Percentiles rank a stretch among this genome's conserved stretches.
These are phyloP conservation scores for Myxozyma geophila DNA, from an alignment of 805 yeast genomes.

Conservation along the genomic window DNA sequence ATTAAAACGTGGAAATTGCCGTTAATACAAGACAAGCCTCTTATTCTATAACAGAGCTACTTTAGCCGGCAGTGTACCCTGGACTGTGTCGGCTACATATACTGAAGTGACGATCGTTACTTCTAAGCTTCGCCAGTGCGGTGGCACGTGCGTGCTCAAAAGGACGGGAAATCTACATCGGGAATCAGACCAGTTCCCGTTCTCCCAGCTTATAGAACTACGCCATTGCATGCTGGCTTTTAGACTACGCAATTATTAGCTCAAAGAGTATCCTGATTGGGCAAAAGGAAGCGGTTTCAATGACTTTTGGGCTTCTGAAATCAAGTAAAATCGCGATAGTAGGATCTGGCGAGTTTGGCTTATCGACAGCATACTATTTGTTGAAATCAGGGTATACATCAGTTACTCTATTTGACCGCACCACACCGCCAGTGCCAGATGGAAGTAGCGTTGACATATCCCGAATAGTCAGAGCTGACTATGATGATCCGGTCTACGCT, in stretches of 20 bases:
- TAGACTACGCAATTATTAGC: too few species aligned
- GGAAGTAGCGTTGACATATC: slow-evolving; percentile 55
- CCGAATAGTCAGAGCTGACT: slow-evolving; percentile 56
- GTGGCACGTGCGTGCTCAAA: neutral
- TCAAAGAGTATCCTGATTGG: too few species aligned
- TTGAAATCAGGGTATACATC: slow-evolving; percentile 27
- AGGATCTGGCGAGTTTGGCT: slow-evolving; percentile 63
- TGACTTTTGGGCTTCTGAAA: neutral
- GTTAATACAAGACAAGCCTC: neutral
- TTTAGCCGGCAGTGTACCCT: too few species aligned
- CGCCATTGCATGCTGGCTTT: too few species aligned
- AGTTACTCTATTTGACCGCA: slow-evolving; percentile 33
- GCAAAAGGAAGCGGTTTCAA: neutral
- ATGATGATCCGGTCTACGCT: slow-evolving; percentile 51
- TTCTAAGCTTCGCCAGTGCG: neutral
- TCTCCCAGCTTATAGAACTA: too few species aligned
- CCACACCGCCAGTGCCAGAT: slow-evolving; percentile 37
- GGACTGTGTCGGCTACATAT: too few species aligned
- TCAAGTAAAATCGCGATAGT: slow-evolving; percentile 48
- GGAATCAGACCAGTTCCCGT: too few species aligned
- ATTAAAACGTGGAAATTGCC: neutral
- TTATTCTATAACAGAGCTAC: too few species aligned
- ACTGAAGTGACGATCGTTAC: too few species aligned
- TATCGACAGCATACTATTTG: slow-evolving; percentile 55
- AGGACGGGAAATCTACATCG: too few species aligned